Conservation (phyloP, 192 early-diverging fungal genomes). For the Backusella australiensis region DNA sequence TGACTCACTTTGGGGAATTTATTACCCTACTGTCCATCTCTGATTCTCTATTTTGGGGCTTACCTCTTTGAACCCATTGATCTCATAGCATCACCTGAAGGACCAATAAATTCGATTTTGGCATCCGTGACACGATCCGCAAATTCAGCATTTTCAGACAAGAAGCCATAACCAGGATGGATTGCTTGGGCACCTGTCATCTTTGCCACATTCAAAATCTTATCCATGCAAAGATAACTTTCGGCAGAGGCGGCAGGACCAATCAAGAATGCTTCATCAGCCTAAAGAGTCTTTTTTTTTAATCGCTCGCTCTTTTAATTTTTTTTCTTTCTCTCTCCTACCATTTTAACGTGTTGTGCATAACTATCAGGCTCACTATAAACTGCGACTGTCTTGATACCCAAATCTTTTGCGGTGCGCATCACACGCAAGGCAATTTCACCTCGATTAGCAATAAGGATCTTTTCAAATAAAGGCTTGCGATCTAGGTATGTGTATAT, state of each 20-base stretch:
- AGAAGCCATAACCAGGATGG: slow-evolving; percentile 97
- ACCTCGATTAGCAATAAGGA: slow-evolving; percentile 91
- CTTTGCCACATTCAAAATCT: slow-evolving; percentile 79
- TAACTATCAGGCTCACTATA: slow-evolving; percentile 90
- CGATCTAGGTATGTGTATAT: slow-evolving; percentile 34
- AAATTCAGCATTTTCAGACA: slow-evolving; percentile 93
- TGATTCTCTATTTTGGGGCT: background rate
- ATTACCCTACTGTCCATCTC: background rate
- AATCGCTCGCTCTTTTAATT: background rate
- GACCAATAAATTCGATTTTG: slow-evolving; percentile 87
- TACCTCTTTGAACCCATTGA: slow-evolving; percentile 92
- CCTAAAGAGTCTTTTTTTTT: slow-evolving; percentile 38
- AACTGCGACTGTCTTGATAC: slow-evolving; percentile 93
- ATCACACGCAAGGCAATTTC: slow-evolving; percentile 84
- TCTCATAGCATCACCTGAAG: slow-evolving; percentile 80
- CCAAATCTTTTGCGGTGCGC: slow-evolving; percentile 80
- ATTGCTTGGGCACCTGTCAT: slow-evolving; percentile 84
- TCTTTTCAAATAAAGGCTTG: slow-evolving; percentile 91
- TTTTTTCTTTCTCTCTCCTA: slow-evolving; percentile 4
- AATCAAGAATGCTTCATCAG: slow-evolving; percentile 92
- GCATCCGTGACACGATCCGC: slow-evolving; percentile 64
- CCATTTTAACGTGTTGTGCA: slow-evolving; percentile 82
- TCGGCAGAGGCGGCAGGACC: slow-evolving; percentile 79
- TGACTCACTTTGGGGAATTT: slow-evolving; percentile 55
- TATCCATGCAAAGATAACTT: slow-evolving; percentile 78